Evolutionary conservation across 441 rosid genomes (phyloP).

Genomic region (Bocquillonia castaneifolia): DNA sequence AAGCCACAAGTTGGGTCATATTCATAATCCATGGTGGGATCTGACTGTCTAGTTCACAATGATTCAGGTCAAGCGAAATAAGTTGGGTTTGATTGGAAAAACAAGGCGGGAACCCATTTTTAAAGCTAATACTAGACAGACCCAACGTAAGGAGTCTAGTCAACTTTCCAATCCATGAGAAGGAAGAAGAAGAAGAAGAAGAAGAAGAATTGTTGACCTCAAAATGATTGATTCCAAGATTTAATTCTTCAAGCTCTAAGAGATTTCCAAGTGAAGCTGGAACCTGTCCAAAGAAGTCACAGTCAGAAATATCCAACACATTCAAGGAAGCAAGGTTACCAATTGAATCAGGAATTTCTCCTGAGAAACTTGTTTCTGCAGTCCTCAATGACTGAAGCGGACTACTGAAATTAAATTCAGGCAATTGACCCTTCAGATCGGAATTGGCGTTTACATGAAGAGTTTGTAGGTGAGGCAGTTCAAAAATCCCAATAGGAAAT

Average conservation of each 20-base stretch:
- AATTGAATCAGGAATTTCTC: not conserved
- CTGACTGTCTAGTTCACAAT: not conserved
- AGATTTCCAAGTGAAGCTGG: slow-evolving; percentile 14
- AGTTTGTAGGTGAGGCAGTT: not conserved
- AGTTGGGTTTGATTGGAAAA: slow-evolving; percentile 3
- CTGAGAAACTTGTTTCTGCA: not conserved
- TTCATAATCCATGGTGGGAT: slow-evolving; percentile 17
- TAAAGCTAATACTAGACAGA: not conserved
- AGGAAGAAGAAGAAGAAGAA: no score
- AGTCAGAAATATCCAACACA: accelerated
- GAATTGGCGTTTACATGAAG: not conserved
- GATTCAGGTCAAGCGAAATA: not conserved
- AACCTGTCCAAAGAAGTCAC: slow-evolving; percentile 7
- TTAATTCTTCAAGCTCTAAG: not conserved
- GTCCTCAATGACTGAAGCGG: not conserved
- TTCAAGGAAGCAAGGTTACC: not conserved
- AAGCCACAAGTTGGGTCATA: not conserved
- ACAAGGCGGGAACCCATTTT: not conserved
- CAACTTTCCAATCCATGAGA: slow-evolving; percentile 8
- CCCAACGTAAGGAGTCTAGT: not conserved
- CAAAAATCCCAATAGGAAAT: no score
- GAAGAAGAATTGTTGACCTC: not conserved
- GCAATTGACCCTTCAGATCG: not conserved
- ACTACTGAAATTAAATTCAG: slow-evolving; percentile 3
- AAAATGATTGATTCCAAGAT: not conserved